Evolutionary conservation across 176 grass and related monocot genomes (phyloP).

Genomic region (Luzula sylvatica): DNA sequence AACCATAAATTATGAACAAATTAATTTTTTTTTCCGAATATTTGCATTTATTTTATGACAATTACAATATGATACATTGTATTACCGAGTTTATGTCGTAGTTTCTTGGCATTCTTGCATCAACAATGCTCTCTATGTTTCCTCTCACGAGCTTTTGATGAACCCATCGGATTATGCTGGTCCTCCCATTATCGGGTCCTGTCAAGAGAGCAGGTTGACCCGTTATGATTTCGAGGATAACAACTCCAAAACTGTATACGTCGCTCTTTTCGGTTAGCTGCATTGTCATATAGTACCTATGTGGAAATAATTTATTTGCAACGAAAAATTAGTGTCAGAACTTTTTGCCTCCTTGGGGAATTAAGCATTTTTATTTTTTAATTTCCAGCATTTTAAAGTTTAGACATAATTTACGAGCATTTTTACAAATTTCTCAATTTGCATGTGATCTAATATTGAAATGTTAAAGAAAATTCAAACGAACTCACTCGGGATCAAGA

Average conservation of each 20-base stretch:
- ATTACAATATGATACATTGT: no score
- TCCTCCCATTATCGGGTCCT: background rate
- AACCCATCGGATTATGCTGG: constrained; percentile 3
- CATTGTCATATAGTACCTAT: constrained; percentile 11
- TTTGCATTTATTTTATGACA: no score
- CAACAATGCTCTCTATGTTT: constrained; percentile 21
- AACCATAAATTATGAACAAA: no score
- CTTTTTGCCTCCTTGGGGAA: no score
- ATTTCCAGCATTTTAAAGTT: no score
- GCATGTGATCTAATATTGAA: no score
- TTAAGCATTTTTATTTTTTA: no score
- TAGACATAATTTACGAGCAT: background rate
- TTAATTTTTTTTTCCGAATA: no score
- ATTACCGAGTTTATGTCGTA: constrained; percentile 17
- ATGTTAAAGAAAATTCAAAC: background rate
- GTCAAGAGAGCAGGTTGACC: constrained; percentile 10
- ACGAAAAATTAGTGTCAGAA: background rate
- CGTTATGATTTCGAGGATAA: constrained; percentile 25
- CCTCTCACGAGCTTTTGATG: background rate
- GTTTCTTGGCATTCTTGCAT: constrained; percentile 13
- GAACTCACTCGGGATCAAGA: constrained; percentile 46
- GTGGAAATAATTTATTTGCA: background rate
- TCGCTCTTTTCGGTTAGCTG: constrained; percentile 31
- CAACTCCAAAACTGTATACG: constrained; percentile 29
- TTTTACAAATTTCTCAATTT: background rate